Evolutionary conservation across 2,329 filamentous ascomycete species (phyloP).

Genomic region (Fusarium sp.): DNA sequence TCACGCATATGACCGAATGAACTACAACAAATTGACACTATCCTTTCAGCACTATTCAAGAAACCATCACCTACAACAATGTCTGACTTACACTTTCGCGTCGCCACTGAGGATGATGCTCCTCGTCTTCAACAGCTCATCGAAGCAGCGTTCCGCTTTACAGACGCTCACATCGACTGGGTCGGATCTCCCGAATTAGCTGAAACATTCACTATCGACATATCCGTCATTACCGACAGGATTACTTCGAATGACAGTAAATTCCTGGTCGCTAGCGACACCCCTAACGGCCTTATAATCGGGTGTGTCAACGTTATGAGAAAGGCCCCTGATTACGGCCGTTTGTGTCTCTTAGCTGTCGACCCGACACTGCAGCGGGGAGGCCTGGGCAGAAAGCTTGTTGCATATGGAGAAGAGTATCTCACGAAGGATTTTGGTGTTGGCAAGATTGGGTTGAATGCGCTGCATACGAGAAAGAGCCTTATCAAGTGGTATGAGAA

Average conservation of each 20-base stretch:
- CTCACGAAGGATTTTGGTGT: slow-evolving; percentile 43
- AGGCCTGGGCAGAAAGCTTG: slow-evolving; percentile 47
- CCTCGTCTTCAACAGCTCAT: slow-evolving; percentile 48
- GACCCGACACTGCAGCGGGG: slow-evolving; percentile 42
- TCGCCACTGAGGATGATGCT: slow-evolving; percentile 50
- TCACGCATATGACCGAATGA: neutral
- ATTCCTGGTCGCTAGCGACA: slow-evolving; percentile 43
- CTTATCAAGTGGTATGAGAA: slow-evolving; percentile 50
- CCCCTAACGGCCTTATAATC: slow-evolving; percentile 27
- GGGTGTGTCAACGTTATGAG: slow-evolving; percentile 43
- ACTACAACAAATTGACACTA: neutral
- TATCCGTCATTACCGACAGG: slow-evolving; percentile 70
- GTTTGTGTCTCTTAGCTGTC: slow-evolving; percentile 49
- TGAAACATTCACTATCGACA: slow-evolving; percentile 74
- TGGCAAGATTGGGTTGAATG: slow-evolving; percentile 44
- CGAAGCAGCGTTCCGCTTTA: slow-evolving; percentile 52
- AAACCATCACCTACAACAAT: slow-evolving; percentile 13
- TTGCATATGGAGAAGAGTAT: slow-evolving; percentile 46
- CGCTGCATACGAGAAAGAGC: slow-evolving; percentile 45
- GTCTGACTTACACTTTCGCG: slow-evolving; percentile 44
- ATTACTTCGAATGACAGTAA: slow-evolving; percentile 43
- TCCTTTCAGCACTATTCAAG: neutral
- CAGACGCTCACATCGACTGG: slow-evolving; percentile 47
- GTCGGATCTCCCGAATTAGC: slow-evolving; percentile 61
- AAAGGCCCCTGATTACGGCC: slow-evolving; percentile 37